A percentile compares a stretch with the other conserved stretches of the same genome.
Conservation (phyloP, 2,329 filamentous ascomycete genomes). For the Fusarium heterosporum region DNA sequence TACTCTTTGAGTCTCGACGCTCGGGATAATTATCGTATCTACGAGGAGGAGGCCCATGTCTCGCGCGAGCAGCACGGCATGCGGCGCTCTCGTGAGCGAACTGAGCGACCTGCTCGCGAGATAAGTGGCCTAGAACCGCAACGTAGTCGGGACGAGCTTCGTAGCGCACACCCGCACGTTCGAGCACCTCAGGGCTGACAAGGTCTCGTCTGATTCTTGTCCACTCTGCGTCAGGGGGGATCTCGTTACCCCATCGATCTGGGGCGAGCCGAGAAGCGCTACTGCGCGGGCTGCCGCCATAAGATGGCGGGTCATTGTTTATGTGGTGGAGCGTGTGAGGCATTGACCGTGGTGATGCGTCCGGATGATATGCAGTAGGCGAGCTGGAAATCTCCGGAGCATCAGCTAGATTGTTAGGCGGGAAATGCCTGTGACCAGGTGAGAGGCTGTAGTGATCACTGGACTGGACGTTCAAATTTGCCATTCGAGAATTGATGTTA, state of each 20-base stretch:
- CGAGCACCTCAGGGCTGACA: slow-evolving; percentile 69
- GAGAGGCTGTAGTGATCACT: slow-evolving; percentile 54
- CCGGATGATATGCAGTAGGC: slow-evolving; percentile 48
- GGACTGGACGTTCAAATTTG: slow-evolving; percentile 55
- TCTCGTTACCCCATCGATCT: slow-evolving; percentile 67
- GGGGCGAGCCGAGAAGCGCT: slow-evolving; percentile 60
- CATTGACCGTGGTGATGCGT: slow-evolving; percentile 56
- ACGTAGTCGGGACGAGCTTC: slow-evolving; percentile 71
- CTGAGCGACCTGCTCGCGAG: slow-evolving; percentile 63
- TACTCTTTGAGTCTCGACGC: slow-evolving; percentile 51
- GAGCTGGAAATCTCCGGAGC: slow-evolving; percentile 51
- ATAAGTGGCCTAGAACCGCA: slow-evolving; percentile 68
- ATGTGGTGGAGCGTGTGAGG: slow-evolving; percentile 50
- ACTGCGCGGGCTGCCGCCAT: slow-evolving; percentile 50
- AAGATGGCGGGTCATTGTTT: slow-evolving; percentile 48
- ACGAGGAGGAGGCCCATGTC: slow-evolving; percentile 16
- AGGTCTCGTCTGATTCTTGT: slow-evolving; percentile 67
- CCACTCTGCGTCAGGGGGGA: slow-evolving; percentile 68
- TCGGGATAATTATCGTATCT: slow-evolving; percentile 27
- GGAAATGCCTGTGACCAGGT: slow-evolving; percentile 51
- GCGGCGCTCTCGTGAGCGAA: slow-evolving; percentile 63
- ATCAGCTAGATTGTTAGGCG: slow-evolving; percentile 46
- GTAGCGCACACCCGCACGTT: slow-evolving; percentile 67
- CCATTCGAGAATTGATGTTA: slow-evolving; percentile 55
- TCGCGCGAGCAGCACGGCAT: slow-evolving; percentile 56